Evolutionary conservation across 306 rosid genomes (phyloP).

Genomic region (Quercus suber): DNA sequence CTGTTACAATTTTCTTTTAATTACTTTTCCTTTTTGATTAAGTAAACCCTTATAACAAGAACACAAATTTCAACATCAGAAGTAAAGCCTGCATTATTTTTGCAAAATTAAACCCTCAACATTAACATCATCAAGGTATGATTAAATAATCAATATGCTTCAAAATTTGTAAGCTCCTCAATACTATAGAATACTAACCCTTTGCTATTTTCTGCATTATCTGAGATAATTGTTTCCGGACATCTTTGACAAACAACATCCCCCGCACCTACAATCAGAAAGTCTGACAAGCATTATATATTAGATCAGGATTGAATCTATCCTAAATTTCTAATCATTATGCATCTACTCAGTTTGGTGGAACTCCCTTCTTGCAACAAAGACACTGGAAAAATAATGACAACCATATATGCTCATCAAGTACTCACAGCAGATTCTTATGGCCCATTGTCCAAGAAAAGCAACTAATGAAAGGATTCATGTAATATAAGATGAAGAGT

Average conservation of each 20-base stretch:
- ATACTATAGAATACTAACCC: constrained; percentile 52
- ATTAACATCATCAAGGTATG: neutral
- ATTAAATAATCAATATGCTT: constrained; percentile 11
- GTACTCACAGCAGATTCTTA: constrained; percentile 10
- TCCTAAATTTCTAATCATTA: neutral
- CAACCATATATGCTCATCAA: constrained; percentile 18
- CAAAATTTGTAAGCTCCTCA: constrained; percentile 13
- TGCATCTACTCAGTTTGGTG: constrained; percentile 8
- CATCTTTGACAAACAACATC: constrained; percentile 87
- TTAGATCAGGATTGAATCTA: constrained; percentile 5
- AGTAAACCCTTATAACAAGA: neutral
- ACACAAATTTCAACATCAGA: neutral
- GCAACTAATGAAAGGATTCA: constrained; percentile 15
- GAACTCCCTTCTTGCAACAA: constrained; percentile 6
- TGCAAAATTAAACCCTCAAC: neutral
- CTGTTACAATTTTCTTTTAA: no score
- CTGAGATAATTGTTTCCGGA: constrained; percentile 80
- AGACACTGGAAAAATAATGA: constrained; percentile 6
- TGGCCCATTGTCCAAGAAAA: constrained; percentile 7
- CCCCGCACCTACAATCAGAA: constrained; percentile 76
- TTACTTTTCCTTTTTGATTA: no score
- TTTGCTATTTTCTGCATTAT: constrained; percentile 83
- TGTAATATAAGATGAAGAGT: neutral
- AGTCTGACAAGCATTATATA: constrained; percentile 17
- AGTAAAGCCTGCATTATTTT: neutral